phyloP scores from a whole-genome alignment of 2,329 filamentous ascomycete genomes.

The Neonectria magnoliae region DNA sequence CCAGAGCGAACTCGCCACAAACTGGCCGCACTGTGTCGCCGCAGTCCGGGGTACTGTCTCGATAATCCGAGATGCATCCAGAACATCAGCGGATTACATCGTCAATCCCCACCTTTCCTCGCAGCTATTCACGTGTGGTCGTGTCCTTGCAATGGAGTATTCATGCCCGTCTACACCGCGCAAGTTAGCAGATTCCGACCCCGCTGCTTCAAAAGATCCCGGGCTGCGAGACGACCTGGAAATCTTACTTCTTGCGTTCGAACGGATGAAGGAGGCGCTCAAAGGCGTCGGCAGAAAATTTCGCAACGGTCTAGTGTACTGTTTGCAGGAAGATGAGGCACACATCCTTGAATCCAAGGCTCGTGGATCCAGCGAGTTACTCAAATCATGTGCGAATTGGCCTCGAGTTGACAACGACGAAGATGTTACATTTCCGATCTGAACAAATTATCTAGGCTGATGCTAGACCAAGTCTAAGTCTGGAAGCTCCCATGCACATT shows the following conservation, averaged over 20 bases:
- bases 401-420: neutral
- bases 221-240: conserved; percentile 35
- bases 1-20: conserved; percentile 19
- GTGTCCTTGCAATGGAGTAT: conserved; percentile 37
- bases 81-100: conserved; percentile 24
- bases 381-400: conserved; percentile 36
- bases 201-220: conserved; percentile 1
- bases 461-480: neutral
- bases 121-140: conserved; percentile 30
- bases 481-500: neutral
- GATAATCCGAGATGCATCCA: conserved; percentile 32
- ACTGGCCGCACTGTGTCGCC: conserved; percentile 40
- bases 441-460: neutral
- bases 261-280: conserved; percentile 27
- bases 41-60: conserved; percentile 30
- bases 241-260: conserved; percentile 29
- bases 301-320: conserved; percentile 33
- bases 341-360: conserved; percentile 25
- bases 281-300: conserved; percentile 34
- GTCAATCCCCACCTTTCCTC: conserved; percentile 33
- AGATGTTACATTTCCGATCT: conserved; percentile 6
- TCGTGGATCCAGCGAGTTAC: conserved; percentile 26
- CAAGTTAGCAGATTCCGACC: neutral
- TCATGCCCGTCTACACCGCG: conserved; percentile 16
- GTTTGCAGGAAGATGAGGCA: conserved; percentile 23